A percentile compares a stretch with the other conserved stretches of the same genome.
phyloP scores from a whole-genome alignment of 2,329 filamentous ascomycete species.

The Eutypa lata region DNA sequence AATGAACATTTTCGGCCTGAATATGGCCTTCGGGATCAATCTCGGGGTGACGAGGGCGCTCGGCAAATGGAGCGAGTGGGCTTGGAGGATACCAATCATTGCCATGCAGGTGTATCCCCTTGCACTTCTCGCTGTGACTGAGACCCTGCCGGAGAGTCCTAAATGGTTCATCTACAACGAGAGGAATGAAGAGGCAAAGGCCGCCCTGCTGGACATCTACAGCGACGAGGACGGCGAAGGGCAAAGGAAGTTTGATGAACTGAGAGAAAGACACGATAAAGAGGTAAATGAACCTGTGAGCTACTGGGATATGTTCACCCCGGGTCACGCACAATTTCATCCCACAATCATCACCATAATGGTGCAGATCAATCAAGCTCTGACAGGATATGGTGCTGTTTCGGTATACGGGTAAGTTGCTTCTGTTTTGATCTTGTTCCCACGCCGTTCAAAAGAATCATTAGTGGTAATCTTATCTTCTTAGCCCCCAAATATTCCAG shows the following conservation, averaged over 20 bases:
- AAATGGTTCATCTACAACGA: constrained; percentile 55
- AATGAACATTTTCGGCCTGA: constrained; percentile 60
- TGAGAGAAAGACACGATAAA: constrained; percentile 47
- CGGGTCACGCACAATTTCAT: constrained; percentile 54
- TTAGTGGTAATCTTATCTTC: not conserved
- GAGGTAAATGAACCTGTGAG: constrained; percentile 44
- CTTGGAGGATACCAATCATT: constrained; percentile 60
- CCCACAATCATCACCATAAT: constrained; percentile 59
- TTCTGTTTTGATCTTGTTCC: not conserved
- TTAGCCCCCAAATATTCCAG: constrained; percentile 56
- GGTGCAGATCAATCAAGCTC: constrained; percentile 60
- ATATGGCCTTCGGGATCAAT: constrained; percentile 60
- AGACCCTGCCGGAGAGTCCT: constrained; percentile 53
- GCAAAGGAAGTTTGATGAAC: constrained; percentile 40
- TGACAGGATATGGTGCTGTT: constrained; percentile 57
- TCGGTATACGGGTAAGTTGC: constrained; percentile 50
- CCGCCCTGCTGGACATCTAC: constrained; percentile 45
- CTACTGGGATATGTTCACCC: constrained; percentile 57
- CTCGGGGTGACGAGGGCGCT: constrained; percentile 49
- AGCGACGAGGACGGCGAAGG: constrained; percentile 43
- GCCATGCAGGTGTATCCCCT: constrained; percentile 59
- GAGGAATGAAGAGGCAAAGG: constrained; percentile 46
- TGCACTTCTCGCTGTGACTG: constrained; percentile 49
- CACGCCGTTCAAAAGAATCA: too few relatives aligned
- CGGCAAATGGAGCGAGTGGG: constrained; percentile 57